A percentile compares a stretch with the other conserved stretches of the same genome.
These are phyloP conservation scores for Monosporascus sp. DNA, from an alignment of 2,329 filamentous ascomycete genomes.

Conservation along the genomic window DNA sequence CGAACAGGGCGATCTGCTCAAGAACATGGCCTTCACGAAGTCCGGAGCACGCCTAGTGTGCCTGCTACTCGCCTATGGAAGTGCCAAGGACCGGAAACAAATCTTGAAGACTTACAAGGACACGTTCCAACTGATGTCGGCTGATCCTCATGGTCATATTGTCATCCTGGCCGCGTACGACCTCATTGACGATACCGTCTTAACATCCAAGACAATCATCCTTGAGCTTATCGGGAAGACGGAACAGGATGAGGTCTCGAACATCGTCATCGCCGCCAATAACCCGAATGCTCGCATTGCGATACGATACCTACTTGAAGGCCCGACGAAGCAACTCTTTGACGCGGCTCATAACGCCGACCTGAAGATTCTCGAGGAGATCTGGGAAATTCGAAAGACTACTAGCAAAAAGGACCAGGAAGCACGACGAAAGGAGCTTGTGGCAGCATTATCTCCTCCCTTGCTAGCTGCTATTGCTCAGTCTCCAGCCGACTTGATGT, in stretches of 20 bases:
- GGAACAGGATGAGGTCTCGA: constrained; percentile 56
- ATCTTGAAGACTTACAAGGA: constrained; percentile 89
- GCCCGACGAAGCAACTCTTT: constrained; percentile 56
- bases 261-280: constrained; percentile 59
- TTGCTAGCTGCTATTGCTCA: constrained; percentile 70
- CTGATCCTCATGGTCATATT: constrained; percentile 71
- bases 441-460: constrained; percentile 67
- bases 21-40: constrained; percentile 94
- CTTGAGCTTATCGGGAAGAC: constrained; percentile 77
- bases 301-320: constrained; percentile 77
- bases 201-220: constrained; percentile 81
- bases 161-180: constrained; percentile 85
- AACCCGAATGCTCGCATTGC: constrained; percentile 62
- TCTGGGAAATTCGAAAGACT: constrained; percentile 71
- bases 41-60: constrained; percentile 80
- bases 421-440: constrained; percentile 68
- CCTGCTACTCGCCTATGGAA: constrained; percentile 76
- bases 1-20: constrained; percentile 81
- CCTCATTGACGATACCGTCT: constrained; percentile 88
- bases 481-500: constrained; percentile 62
- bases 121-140: constrained; percentile 78
- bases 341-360: constrained; percentile 59
- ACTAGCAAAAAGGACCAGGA: constrained; percentile 93
- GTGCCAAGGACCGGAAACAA: constrained; percentile 87
- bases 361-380: constrained; percentile 66